Percentiles rank a stretch among this genome's conserved stretches.
Conservation (phyloP, 139 green algal species). For the Asterochloris erici region DNA sequence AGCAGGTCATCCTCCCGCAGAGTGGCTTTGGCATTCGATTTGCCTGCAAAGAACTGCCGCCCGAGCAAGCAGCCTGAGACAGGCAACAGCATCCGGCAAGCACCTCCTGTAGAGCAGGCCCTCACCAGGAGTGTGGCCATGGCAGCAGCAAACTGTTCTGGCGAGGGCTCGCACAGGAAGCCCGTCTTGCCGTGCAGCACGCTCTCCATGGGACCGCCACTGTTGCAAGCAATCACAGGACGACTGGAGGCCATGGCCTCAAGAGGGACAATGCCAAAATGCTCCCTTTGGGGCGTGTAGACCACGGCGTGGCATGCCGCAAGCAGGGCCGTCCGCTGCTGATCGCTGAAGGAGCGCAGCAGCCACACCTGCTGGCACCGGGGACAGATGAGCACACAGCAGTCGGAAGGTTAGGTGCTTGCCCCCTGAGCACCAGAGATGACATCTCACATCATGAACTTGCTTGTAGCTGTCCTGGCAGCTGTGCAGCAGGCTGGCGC, state of each 20-base stretch:
- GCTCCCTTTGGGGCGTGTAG: conserved; percentile 92
- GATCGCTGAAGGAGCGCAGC: conserved; percentile 82
- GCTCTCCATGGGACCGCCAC: conserved; percentile 79
- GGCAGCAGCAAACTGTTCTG: conserved; percentile 45
- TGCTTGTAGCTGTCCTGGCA: too few relatives aligned
- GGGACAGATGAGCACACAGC: too few relatives aligned
- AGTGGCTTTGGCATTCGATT: neutral
- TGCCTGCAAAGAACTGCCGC: neutral
- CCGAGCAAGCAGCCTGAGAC: neutral
- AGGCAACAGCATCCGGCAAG: neutral
- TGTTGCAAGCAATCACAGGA: conserved; percentile 87
- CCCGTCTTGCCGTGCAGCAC: conserved; percentile 64
- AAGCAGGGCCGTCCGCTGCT: conserved; percentile 68
- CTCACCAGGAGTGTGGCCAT: conserved; percentile 44
- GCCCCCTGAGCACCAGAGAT: too few relatives aligned
- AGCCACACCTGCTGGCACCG: conserved; percentile 56
- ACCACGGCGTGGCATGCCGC: conserved; percentile 57
- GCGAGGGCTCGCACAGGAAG: conserved; percentile 57
- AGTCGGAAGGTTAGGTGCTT: too few relatives aligned
- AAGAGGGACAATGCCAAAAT: conserved; percentile 98
- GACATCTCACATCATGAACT: too few relatives aligned
- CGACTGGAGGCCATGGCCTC: conserved; percentile 88
- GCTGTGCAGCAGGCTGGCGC: too few relatives aligned
- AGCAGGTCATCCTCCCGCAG: conserved; percentile 4
- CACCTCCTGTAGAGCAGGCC: conserved; percentile 16